Conservation (phyloP, 768 basidiomycete species). For the Boletus vermiculosoides region DNA sequence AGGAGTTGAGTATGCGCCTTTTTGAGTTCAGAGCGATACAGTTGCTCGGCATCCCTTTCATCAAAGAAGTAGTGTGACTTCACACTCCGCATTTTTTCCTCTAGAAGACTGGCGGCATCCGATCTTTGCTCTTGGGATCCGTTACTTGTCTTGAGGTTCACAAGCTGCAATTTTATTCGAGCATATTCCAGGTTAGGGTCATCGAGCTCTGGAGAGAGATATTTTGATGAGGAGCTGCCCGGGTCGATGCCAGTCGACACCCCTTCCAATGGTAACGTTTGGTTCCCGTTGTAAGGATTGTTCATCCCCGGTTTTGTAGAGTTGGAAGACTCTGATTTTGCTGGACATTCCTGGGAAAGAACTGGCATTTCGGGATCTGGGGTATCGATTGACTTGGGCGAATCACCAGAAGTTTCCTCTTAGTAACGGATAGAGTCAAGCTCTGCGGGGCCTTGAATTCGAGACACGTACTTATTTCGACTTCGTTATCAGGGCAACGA, state of each 20-base stretch:
- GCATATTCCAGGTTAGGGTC: constrained; percentile 66
- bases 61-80: constrained; percentile 71
- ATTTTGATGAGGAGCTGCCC: constrained; percentile 26
- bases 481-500: constrained; percentile 60
- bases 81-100: constrained; percentile 44
- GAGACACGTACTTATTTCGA: constrained; percentile 37
- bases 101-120: constrained; percentile 39
- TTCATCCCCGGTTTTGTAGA: constrained; percentile 38
- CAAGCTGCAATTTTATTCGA: constrained; percentile 56
- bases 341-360: background rate
- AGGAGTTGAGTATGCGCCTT: constrained; percentile 47
- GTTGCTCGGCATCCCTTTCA: constrained; percentile 57
- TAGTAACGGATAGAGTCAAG: constrained; percentile 2
- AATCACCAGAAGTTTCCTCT: constrained; percentile 17
- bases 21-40: constrained; percentile 53
- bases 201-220: constrained; percentile 39
- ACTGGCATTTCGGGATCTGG: constrained; percentile 3
- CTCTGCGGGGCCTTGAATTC: background rate
- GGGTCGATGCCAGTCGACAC: constrained; percentile 6
- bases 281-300: background rate
- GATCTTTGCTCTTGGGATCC: constrained; percentile 25
- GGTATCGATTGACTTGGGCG: constrained; percentile 3
- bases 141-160: constrained; percentile 41
- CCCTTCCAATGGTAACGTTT: background rate
- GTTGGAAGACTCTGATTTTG: background rate